phyloP scores from a whole-genome alignment of 768 basidiomycete species.

The Leccinellum luteum region DNA sequence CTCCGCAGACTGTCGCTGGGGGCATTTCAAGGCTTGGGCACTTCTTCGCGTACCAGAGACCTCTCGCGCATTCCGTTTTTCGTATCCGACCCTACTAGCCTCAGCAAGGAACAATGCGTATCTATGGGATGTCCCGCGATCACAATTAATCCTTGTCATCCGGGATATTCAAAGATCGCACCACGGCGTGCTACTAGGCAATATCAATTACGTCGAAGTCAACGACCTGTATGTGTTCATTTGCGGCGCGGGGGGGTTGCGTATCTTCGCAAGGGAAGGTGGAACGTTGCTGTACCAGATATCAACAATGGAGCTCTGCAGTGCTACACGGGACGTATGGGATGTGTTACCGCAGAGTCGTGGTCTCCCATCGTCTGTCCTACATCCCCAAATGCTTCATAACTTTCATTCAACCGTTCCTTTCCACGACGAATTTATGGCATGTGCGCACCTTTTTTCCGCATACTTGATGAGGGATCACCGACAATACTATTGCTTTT shows the following conservation, averaged over 20 bases:
- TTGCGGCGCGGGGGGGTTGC: slow-evolving; percentile 46
- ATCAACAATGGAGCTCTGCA: slow-evolving; percentile 34
- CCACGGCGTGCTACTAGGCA: slow-evolving; percentile 27
- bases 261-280: slow-evolving; percentile 51
- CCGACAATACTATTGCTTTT: slow-evolving; percentile 9
- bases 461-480: not conserved
- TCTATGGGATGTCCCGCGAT: slow-evolving; percentile 61
- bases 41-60: slow-evolving; percentile 47
- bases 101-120: slow-evolving; percentile 21
- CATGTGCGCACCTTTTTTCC: slow-evolving; percentile 19
- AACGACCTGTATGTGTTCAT: slow-evolving; percentile 57
- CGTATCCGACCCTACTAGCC: slow-evolving; percentile 62
- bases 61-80: slow-evolving; percentile 58
- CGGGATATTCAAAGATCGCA: slow-evolving; percentile 19
- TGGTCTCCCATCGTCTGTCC: slow-evolving; percentile 7
- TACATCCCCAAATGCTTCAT: slow-evolving; percentile 24
- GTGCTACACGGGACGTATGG: slow-evolving; percentile 35
- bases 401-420: slow-evolving; percentile 3
- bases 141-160: slow-evolving; percentile 42
- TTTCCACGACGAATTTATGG: slow-evolving; percentile 20
- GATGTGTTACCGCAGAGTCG: slow-evolving; percentile 5
- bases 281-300: slow-evolving; percentile 46
- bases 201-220: slow-evolving; percentile 66
- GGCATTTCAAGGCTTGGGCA: slow-evolving; percentile 64
- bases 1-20: slow-evolving; percentile 28